These are phyloP conservation scores for Ramicandelaber brevisporus DNA, from an alignment of 192 early-diverging fungal genomes.

Conservation along the genomic window DNA sequence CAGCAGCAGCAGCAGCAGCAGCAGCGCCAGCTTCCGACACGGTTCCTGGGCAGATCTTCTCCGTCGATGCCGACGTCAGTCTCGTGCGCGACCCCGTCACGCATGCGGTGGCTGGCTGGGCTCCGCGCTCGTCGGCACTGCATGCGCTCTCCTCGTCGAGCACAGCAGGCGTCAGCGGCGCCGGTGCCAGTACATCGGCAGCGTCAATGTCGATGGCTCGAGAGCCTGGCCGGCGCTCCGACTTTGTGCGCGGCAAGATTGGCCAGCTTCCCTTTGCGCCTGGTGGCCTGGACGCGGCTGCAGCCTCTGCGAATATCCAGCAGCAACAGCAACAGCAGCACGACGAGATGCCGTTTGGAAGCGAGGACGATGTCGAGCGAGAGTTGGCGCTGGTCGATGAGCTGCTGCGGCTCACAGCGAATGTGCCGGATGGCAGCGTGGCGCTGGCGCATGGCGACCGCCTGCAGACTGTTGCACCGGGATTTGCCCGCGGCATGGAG, in stretches of 20 bases:
- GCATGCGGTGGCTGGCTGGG: too few relatives aligned
- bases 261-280: constrained; percentile 4
- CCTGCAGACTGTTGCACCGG: background rate
- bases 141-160: too few relatives aligned
- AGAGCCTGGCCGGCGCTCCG: constrained; percentile 4
- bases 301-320: too few relatives aligned
- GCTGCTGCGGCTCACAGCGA: background rate
- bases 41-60: too few relatives aligned
- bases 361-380: background rate
- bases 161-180: constrained; percentile 8
- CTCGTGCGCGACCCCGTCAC: constrained; percentile 12
- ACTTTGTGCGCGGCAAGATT: constrained; percentile 9
- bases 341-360: too few relatives aligned
- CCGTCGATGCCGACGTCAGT: constrained; percentile 5
- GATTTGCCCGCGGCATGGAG: too few relatives aligned
- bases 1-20: too few relatives aligned
- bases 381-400: background rate
- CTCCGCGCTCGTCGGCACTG: too few relatives aligned
- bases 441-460: background rate
- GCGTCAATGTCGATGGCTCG: constrained; percentile 13
- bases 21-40: too few relatives aligned
- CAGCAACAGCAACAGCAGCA: too few relatives aligned
- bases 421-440: background rate
- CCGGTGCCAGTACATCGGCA: constrained; percentile 1
- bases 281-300: background rate